Evolutionary conservation across 805 yeast genomes (phyloP), one percentile per base, ranked within the genome.

Genomic region (Wickerhamomyces hampshirensis): DNA sequence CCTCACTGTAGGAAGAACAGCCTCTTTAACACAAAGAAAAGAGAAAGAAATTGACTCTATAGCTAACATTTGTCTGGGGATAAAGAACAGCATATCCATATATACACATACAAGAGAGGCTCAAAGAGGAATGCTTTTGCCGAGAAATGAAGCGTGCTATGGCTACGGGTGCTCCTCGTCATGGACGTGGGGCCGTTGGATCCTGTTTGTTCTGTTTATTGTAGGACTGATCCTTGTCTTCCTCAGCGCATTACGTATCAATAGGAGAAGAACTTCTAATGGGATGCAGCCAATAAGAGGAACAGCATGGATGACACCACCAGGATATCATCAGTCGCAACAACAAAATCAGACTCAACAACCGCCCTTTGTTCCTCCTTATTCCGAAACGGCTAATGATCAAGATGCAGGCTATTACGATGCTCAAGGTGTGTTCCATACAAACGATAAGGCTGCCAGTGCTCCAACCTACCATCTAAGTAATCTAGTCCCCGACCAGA

Each of bases 271-370:
- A 56, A 42, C 48, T 1, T 39, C 21, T 5, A 29, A 50, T 23
- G 73, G 75, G 29, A 61, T 65, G 43, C 65, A 62, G 18, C 95
- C 95, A 0, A 65, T 85, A 2, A 63, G 73, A 40, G 91, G 91
- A 8, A 84, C 93, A 1, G 74, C 84, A 9, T 84, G 94, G 94
- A 75, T 87, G 65, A 82, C 93, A 0, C 96, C 96, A 6, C 89
- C 87, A 3, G 69, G 76, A n/a, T 83, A 84, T 49, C 49, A 60
- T 62, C 63, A 39, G 28, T 46, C 42, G 11, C 57, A 39, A 38
- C 48, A 31, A 37, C 58, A 65, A 7, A 72, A 69, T 31, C 70
- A 28, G 36, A 48, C 31, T 42, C 60, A 66, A 7, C 73, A 71
- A 31, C 72, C 71, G 3, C 73, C 73, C 1, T 76, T 66, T 46